Evolutionary conservation across 768 basidiomycete species (phyloP).

Genomic region (Dacryopinax spathularia): DNA sequence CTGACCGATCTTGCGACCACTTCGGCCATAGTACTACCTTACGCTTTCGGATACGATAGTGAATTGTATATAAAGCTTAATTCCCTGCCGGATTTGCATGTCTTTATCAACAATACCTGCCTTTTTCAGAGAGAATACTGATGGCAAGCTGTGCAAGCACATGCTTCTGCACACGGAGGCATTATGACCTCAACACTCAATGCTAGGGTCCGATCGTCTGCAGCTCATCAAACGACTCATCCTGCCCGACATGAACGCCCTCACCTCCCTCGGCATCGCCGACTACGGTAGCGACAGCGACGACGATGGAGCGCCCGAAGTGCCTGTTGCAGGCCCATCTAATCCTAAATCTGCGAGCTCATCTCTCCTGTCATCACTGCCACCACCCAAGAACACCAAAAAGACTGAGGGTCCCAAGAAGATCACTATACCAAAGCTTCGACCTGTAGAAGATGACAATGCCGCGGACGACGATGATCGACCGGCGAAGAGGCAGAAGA

Average conservation of each 20-base stretch:
- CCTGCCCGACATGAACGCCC: not conserved
- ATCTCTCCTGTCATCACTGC: not conserved
- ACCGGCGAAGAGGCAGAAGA: not conserved
- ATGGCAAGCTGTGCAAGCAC: not conserved
- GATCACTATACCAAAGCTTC: not conserved
- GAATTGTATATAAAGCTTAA: too few relatives aligned
- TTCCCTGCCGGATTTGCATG: too few relatives aligned
- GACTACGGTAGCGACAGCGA: not conserved
- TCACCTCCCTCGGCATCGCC: not conserved
- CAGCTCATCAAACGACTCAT: not conserved
- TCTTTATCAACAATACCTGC: not conserved
- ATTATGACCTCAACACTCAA: not conserved
- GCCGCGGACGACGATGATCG: not conserved
- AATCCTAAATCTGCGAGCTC: not conserved
- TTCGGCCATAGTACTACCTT: too few relatives aligned
- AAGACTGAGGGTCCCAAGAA: not conserved
- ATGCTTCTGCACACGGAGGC: not conserved
- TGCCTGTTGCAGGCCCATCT: not conserved
- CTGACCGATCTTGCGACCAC: too few relatives aligned
- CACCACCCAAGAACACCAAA: not conserved
- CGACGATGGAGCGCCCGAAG: not conserved
- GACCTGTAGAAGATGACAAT: not conserved
- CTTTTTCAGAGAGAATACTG: not conserved
- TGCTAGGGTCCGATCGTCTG: not conserved
- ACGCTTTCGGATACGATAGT: too few relatives aligned